Evolutionary conservation across 106 monocot genomes (phyloP), one percentile per base, ranked within the genome.

Genomic region (Amphibolis antarctica): DNA sequence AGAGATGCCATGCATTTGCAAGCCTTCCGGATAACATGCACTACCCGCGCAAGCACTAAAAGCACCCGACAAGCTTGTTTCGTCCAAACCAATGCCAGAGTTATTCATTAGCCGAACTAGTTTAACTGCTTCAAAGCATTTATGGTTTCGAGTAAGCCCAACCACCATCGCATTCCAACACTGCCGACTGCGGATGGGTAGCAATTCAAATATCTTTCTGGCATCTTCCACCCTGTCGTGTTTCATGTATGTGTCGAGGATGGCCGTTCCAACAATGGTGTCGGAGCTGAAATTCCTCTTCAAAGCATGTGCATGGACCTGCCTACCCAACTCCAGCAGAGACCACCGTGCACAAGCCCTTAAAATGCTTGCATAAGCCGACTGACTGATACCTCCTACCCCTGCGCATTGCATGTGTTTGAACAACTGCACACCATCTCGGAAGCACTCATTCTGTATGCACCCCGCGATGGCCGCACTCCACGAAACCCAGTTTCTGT

Each of bases 231-330:
- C 55, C 22, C 66, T 60, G 49, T 62, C 51, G 52, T 76, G 28
- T 64, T 94, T 94, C 10, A 77, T 72, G 59, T 94, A 94, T 89
- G 89, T 80, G 52, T 96, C 94, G 49, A 90, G 30, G 47, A 86
- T 78, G 26, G 94, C 81, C 15, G 94, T 96, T 15, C 94, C 89
- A 15, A 96, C 94, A 4, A 96, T 69, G 18, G 74, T 46, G 67
- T 96, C 94, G 5, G 45, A 54, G 27, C 73, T 69, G 55, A 75
- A 89, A 55, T 78, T 73, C 28, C 60, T 78, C 71, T 90, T 96
- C 31, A 86, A 17, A 42, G 94, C 89, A 67, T 96, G 81, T 0
- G 66, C 83, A 71, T 89, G 94, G 46, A 89, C 70, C 68, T 90
- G 86, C 30, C 57, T 62, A 0, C 89, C 94, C 4, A 66, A 50